phyloP scores from a whole-genome alignment of 305 asterid species.

The Fraxinus paxiana region DNA sequence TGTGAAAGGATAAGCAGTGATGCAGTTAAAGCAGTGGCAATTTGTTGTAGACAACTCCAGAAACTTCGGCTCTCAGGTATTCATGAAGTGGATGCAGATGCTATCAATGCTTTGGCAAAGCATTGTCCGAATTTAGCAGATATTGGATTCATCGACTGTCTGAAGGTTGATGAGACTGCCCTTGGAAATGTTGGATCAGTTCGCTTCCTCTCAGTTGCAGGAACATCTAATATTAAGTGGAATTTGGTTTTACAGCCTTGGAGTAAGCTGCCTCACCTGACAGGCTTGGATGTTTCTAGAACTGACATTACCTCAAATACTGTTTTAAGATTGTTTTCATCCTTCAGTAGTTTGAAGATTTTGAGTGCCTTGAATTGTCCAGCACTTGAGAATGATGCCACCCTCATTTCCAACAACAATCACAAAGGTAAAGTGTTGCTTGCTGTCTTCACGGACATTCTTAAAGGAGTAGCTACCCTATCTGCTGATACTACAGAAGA shows the following conservation, averaged over 20 bases:
- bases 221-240: conserved; percentile 68
- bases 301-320: conserved; percentile 53
- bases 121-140: conserved; percentile 58
- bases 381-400: conserved; percentile 55
- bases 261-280: conserved; percentile 64
- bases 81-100: conserved; percentile 65
- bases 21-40: conserved; percentile 67
- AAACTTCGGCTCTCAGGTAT: conserved; percentile 75
- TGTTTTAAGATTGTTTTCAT: conserved; percentile 54
- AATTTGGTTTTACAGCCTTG: conserved; percentile 48
- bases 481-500: conserved; percentile 48
- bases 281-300: conserved; percentile 84
- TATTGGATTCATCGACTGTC: conserved; percentile 76
- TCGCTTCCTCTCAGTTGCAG: conserved; percentile 79
- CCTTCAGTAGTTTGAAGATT: conserved; percentile 59
- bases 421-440: conserved; percentile 69
- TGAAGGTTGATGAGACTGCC: conserved; percentile 60
- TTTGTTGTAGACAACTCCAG: conserved; percentile 61
- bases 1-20: conserved; percentile 78
- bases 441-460: conserved; percentile 57
- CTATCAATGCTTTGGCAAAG: conserved; percentile 70
- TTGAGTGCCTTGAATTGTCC: conserved; percentile 74
- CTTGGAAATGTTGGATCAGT: conserved; percentile 58
- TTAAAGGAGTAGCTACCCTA: conserved; percentile 55
- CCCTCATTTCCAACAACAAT: conserved; percentile 50